A percentile compares a stretch with the other conserved stretches of the same genome.
Evolutionary conservation across 2,329 filamentous ascomycete species (phyloP).

Genomic region (Colletotrichum sp.): DNA sequence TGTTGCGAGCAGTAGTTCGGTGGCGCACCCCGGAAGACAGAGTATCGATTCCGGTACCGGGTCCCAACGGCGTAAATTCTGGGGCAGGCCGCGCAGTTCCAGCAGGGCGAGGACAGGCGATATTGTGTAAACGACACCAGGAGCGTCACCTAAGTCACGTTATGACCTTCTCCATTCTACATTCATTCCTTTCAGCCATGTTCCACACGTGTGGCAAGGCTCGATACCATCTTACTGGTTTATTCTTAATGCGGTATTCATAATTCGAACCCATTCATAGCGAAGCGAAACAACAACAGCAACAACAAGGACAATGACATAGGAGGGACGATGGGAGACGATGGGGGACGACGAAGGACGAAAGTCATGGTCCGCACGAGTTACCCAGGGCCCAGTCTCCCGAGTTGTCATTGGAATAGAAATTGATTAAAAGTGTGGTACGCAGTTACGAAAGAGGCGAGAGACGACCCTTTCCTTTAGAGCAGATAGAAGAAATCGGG

Average conservation of each 20-base stretch:
- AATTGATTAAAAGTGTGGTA: background rate
- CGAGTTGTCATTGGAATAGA: background rate
- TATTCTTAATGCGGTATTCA: conserved; percentile 3
- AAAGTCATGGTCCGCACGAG: background rate
- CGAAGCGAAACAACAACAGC: background rate
- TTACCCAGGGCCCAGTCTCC: background rate
- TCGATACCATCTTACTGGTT: background rate
- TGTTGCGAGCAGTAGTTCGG: background rate
- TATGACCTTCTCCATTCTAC: background rate
- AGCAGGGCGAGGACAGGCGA: background rate
- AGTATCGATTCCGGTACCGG: conserved; percentile 8
- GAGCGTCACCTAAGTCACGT: background rate
- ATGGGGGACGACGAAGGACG: background rate
- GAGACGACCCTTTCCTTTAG: background rate
- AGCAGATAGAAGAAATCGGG: conserved; percentile 7
- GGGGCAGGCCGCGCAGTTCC: conserved; percentile 11
- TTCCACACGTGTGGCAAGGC: background rate
- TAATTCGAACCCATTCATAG: background rate
- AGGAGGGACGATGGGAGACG: background rate
- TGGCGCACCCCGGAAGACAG: background rate
- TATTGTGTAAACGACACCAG: background rate
- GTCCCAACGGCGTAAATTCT: conserved; percentile 10
- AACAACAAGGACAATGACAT: background rate
- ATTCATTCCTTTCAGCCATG: background rate
- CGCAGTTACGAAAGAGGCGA: background rate